A percentile compares a stretch with the other conserved stretches of the same genome.
Evolutionary conservation across 192 early-diverging fungal species (phyloP).

Genomic region (Entophlyctis luteolus): DNA sequence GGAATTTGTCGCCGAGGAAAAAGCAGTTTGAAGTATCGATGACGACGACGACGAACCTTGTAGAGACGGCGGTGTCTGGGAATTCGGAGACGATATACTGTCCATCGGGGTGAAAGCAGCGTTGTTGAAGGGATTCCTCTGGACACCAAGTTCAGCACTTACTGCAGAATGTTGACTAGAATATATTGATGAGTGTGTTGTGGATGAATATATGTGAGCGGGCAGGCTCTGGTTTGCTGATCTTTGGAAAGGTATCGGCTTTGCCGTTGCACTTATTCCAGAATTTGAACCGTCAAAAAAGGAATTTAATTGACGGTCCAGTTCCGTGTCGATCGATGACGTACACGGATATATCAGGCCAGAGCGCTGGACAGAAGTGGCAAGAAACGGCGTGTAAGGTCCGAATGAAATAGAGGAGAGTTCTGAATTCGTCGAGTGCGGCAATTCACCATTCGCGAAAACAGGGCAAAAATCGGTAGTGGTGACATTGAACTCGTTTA

Average conservation of each 20-base stretch:
- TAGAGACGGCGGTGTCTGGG: conserved; percentile 7
- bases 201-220: not conserved
- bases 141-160: too few relatives aligned
- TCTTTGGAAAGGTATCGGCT: not conserved
- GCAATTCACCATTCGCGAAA: not conserved
- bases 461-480: not conserved
- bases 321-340: too few relatives aligned
- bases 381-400: too few relatives aligned
- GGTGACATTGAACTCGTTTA: not conserved
- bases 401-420: not conserved
- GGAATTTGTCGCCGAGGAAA: not conserved
- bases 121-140: too few relatives aligned
- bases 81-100: not conserved
- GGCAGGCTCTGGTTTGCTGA: not conserved
- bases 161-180: too few relatives aligned
- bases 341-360: too few relatives aligned
- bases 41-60: not conserved
- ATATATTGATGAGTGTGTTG: not conserved
- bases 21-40: not conserved
- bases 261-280: not conserved
- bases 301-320: too few relatives aligned
- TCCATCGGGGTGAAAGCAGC: conserved; percentile 1
- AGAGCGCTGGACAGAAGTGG: too few relatives aligned
- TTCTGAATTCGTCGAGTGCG: not conserved
- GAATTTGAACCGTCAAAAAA: too few relatives aligned